These are phyloP conservation scores for Chlorella sp. DNA, from an alignment of 139 green algal species.

Conservation along the genomic window DNA sequence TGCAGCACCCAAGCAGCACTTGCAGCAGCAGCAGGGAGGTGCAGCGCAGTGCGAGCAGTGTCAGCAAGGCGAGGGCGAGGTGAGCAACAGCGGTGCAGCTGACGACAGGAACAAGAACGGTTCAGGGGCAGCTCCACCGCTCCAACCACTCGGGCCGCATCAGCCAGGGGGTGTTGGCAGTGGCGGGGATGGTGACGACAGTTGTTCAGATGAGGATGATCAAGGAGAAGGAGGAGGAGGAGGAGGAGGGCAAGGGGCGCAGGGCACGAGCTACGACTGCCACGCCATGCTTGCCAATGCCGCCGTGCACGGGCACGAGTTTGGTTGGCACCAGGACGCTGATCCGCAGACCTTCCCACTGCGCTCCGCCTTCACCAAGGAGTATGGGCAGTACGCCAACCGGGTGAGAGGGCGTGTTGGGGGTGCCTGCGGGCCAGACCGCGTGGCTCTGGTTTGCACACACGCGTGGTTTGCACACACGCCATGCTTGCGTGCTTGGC, in stretches of 20 bases:
- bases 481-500: no score
- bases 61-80: background rate
- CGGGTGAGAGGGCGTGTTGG: constrained; percentile 19
- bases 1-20: background rate
- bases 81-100: background rate
- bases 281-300: constrained; percentile 76
- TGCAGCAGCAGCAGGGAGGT: constrained; percentile 1
- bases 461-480: no score
- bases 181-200: background rate
- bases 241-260: background rate
- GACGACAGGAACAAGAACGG: background rate
- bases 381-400: constrained; percentile 73
- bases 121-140: no score
- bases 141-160: no score
- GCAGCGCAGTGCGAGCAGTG: constrained; percentile 1
- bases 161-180: background rate
- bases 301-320: constrained; percentile 61
- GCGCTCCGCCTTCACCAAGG: constrained; percentile 36
- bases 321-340: constrained; percentile 77
- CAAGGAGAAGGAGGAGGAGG: background rate
- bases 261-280: constrained; percentile 12
- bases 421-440: background rate
- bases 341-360: constrained; percentile 64
- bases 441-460: background rate
- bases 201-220: constrained; percentile 1